Base-by-base conservation (phyloP, 805 yeast genomes). In the Yarrowia keelungensis region DNA sequence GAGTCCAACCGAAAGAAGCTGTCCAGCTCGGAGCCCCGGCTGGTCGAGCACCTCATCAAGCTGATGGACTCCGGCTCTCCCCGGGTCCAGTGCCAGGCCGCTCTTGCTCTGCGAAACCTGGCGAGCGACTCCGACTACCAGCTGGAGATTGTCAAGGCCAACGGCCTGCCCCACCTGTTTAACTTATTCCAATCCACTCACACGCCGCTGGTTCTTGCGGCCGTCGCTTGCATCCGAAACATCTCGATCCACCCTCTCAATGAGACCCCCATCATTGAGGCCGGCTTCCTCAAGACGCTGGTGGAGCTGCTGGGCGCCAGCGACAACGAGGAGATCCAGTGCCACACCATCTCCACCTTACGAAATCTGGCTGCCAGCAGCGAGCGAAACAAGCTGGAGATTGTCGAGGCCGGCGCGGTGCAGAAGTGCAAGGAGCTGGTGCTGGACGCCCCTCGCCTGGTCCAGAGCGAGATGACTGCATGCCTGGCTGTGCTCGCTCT, bases 81-180 rank as follows among this genome's bases (percentile, higher is more conserved):
- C 45, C 85, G 98, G 74, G 98, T 95, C 43, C 98, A 95, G 80
- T 95, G 99, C 79, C 99, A 95, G 81, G 98, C 99, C 0, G 96
- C 99, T 5, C 83, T 95, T 71, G 99, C 98, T 1, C 83, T 95
- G 73, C 86, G 99, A 80, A 95, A 95, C 77, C 85, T 95, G 75
- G 99, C 99, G 0, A 90, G 97, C 4, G 99, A 95, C 79, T 92
- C 95, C 16, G 89, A 92, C 72, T 95, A 95, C 80, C 99, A 95
- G 81, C 85, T 94, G 71, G 98, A 94, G 77, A 93, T 94, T 72
- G 98, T 94, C 16, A 85, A 97, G 75, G 93, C 97, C 46, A 97
- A 97, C 69, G 99, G 99, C 0, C 85, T 95, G 75, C 95, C 97
- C 53, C 95, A 92, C 77, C 83, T 95, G 76, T 97, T 92, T n/a